These are phyloP conservation scores for Cairneyella variabilis DNA, from an alignment of 495 filamentous ascomycete genomes.

Conservation along the genomic window DNA sequence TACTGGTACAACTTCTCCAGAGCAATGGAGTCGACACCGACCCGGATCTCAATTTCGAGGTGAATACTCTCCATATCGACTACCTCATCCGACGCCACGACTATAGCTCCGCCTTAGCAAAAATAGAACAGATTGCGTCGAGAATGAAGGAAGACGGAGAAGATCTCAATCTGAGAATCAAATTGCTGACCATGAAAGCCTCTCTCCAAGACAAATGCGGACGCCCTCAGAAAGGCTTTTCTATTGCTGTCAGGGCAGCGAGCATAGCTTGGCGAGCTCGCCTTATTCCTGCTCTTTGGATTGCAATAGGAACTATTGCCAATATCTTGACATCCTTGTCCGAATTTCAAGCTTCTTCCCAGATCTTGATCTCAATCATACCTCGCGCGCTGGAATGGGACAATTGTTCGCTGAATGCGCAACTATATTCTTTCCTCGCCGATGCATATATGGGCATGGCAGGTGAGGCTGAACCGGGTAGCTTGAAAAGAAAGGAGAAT, in stretches of 20 bases:
- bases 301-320: constrained; percentile 65
- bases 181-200: constrained; percentile 73
- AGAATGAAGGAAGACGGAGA: constrained; percentile 63
- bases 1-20: constrained; percentile 58
- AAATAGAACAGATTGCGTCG: constrained; percentile 64
- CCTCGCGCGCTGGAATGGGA: constrained; percentile 81
- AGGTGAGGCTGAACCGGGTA: constrained; percentile 37
- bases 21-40: constrained; percentile 44
- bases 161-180: constrained; percentile 72
- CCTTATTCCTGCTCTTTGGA: constrained; percentile 72
- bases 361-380: constrained; percentile 68
- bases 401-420: constrained; percentile 58
- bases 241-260: constrained; percentile 74
- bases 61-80: constrained; percentile 69
- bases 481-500: constrained; percentile 47
- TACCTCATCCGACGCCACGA: constrained; percentile 61
- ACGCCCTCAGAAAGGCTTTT: constrained; percentile 77
- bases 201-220: constrained; percentile 66
- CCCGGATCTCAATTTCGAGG: constrained; percentile 65
- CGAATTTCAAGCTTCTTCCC: constrained; percentile 69
- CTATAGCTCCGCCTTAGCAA: constrained; percentile 57
- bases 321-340: constrained; percentile 64
- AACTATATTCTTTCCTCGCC: constrained; percentile 69
- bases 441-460: constrained; percentile 85
- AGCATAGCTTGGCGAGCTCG: constrained; percentile 68